Conservation (phyloP, 2,329 filamentous ascomycete genomes). For the Hymenoscyphus infarciens region DNA sequence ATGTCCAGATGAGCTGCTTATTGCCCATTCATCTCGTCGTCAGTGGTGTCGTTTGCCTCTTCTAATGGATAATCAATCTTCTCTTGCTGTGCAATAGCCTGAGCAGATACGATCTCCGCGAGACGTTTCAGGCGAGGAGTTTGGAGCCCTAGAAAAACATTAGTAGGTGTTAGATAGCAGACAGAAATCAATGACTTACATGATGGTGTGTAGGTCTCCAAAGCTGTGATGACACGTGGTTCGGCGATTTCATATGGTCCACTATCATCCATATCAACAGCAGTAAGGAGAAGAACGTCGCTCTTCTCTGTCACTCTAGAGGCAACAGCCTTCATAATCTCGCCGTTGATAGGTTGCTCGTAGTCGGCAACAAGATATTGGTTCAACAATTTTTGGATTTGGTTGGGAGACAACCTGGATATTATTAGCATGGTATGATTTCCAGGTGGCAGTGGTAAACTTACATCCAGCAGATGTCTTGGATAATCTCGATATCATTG, state of each 20-base stretch:
- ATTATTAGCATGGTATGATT: constrained; percentile 11
- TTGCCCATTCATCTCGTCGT: constrained; percentile 32
- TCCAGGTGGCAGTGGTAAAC: constrained; percentile 38
- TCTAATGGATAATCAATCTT: constrained; percentile 60
- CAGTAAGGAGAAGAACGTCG: constrained; percentile 86
- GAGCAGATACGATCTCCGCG: constrained; percentile 95
- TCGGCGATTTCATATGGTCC: constrained; percentile 98
- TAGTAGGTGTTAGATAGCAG: constrained; percentile 28
- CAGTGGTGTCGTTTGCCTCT: constrained; percentile 46
- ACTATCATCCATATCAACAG: constrained; percentile 98
- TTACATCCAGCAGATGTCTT: constrained; percentile 99
- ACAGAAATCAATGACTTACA: constrained; percentile 57
- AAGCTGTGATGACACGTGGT: constrained; percentile 87
- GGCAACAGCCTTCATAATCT: constrained; percentile 99
- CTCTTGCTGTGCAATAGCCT: constrained; percentile 94
- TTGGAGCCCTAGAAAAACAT: constrained; percentile 70
- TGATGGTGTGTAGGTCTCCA: constrained; percentile 97
- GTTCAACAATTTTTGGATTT: constrained; percentile 98
- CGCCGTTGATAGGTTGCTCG: constrained; percentile 97
- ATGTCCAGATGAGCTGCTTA: constrained; percentile 18
- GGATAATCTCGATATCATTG: constrained; percentile 99
- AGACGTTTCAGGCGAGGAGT: constrained; percentile 90
- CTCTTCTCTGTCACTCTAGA: constrained; percentile 97
- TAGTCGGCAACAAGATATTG: constrained; percentile 98
- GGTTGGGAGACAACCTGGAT: constrained; percentile 85